Percentiles rank a stretch among this genome's conserved stretches.
phyloP scores from a whole-genome alignment of 2,329 filamentous ascomycete species.

The Lasiodiplodia hormozganensis region DNA sequence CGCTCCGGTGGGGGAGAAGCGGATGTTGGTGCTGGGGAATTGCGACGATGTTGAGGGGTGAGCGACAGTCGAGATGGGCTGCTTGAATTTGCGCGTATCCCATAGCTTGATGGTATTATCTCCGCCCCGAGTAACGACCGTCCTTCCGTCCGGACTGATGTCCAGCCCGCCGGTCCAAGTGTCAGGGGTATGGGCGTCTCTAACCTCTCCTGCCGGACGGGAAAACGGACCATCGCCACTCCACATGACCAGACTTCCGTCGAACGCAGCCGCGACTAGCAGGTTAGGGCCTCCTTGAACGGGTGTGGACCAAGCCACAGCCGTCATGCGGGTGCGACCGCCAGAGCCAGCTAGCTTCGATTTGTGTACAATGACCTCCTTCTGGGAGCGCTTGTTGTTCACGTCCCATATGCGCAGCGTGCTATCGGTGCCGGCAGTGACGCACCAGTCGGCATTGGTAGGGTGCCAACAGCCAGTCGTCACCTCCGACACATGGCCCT shows the following conservation, averaged over 20 bases:
- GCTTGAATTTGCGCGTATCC: conserved; percentile 96
- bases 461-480: conserved; percentile 92
- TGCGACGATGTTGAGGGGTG: conserved; percentile 84
- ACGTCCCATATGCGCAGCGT: conserved; percentile 97
- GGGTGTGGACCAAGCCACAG: conserved; percentile 83
- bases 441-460: conserved; percentile 79
- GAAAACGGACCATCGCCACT: conserved; percentile 85
- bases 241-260: conserved; percentile 93
- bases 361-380: conserved; percentile 94
- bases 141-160: conserved; percentile 86
- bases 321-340: conserved; percentile 91
- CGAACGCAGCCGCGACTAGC: conserved; percentile 81
- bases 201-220: conserved; percentile 81
- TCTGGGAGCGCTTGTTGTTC: conserved; percentile 87
- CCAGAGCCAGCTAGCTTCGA: conserved; percentile 87
- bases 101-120: conserved; percentile 94
- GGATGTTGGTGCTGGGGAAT: conserved; percentile 85
- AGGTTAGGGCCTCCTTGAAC: conserved; percentile 64
- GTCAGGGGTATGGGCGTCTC: conserved; percentile 79
- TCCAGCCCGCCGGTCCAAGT: conserved; percentile 94
- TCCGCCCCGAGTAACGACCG: conserved; percentile 88
- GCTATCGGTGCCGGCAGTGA: conserved; percentile 93
- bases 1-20: conserved; percentile 83
- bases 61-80: conserved; percentile 78
- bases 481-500: conserved; percentile 92